Base-by-base conservation (phyloP, 768 basidiomycete species). In the Calocybe gangraenosa region DNA sequence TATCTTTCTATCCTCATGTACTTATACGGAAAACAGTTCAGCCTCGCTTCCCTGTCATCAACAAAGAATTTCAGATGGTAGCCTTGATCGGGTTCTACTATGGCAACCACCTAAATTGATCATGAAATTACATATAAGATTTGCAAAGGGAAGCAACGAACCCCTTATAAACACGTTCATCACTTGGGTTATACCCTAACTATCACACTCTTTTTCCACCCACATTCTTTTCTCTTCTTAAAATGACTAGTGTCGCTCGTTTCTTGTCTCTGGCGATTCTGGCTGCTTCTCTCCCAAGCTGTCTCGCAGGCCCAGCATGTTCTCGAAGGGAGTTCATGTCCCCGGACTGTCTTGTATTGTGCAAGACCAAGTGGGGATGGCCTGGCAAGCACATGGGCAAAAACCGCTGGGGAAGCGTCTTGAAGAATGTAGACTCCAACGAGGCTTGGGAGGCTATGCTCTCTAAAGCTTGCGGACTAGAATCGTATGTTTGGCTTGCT, bases 391-490 rank as follows among this genome's bases (percentile, higher is more conserved):
- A 68, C 43, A 77, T 80, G 73, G 75, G 74, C 46, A 66, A 63
- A n/a, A 72, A 80, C 57, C 70, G 65, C 21, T 82, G 79, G 79
- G 80, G 80, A 38, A 53, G 65, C 22, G 76, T 78, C 33, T 68
- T 78, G 53, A 56, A 66, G 40, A 65, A 70, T 23, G 46, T 57
- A 10, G 59, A 56, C 19, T 51, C 62, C 6, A 48, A 53, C 7
- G 59, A 63, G n/a, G 63, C 61, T 48, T 63, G 61, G 52, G 61
- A 70, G 48, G 52, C 58, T 23, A 60, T 63, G 14, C 53, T 75
- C 20, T 64, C 71, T 33, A 59, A 65, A 41, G 74, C 76, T 15
- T 80, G 78, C 52, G 74, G 72, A 36, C 40, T 47, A 2, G 30
- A 45, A 9, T 32, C 41, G 47, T 53, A 32, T 9, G 46, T 37